Percentiles rank a stretch among this genome's conserved stretches.
Conservation (phyloP, 1,284 basidiomycete genomes). For the Ustilago xerochloae region DNA sequence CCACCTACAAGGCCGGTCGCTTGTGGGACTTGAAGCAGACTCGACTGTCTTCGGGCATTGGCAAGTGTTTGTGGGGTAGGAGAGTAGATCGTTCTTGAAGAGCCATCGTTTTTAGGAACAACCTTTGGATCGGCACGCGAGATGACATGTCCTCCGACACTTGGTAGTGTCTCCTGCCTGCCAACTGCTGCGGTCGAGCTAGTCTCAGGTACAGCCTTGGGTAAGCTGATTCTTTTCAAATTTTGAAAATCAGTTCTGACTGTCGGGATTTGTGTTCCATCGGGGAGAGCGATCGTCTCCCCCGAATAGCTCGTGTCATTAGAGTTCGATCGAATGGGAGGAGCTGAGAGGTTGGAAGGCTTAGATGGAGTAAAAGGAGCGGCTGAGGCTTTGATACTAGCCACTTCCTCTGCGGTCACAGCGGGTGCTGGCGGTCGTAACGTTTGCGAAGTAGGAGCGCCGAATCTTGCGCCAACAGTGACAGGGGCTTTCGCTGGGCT, state of each 20-base stretch:
- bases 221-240: slow-evolving; percentile 39
- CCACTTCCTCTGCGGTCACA: slow-evolving; percentile 18
- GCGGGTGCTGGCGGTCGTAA: background rate
- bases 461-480: background rate
- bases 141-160: slow-evolving; percentile 40
- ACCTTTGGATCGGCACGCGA: slow-evolving; percentile 18
- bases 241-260: slow-evolving; percentile 52
- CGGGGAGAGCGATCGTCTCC: slow-evolving; percentile 27
- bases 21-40: slow-evolving; percentile 13
- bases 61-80: slow-evolving; percentile 49
- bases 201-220: slow-evolving; percentile 6
- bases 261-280: slow-evolving; percentile 41
- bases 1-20: too few relatives aligned
- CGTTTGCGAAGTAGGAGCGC: background rate
- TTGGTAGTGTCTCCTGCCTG: slow-evolving; percentile 4
- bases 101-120: slow-evolving; percentile 33
- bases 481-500: background rate
- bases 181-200: background rate
- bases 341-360: slow-evolving; percentile 29
- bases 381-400: slow-evolving; percentile 31
- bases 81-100: slow-evolving; percentile 46
- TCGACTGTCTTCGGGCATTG: slow-evolving; percentile 24
- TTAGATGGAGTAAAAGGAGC: slow-evolving; percentile 25
- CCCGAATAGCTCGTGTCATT: slow-evolving; percentile 30
- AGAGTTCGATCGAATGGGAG: slow-evolving; percentile 31